Conservation (phyloP, 2,329 filamentous ascomycete species). For the Phyllosticta citribraziliensis region DNA sequence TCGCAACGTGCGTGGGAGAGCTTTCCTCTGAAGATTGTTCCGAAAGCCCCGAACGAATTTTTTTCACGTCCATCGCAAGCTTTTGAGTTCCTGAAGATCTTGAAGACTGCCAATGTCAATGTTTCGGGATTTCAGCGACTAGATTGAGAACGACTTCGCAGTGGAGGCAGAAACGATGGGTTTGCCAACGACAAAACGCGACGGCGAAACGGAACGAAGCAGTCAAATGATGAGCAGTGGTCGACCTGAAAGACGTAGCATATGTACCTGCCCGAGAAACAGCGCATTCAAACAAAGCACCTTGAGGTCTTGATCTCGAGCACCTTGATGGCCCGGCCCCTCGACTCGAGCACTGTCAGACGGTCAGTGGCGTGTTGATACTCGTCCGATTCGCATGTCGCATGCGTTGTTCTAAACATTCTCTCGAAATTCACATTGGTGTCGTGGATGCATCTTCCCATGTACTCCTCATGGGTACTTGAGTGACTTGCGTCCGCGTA, state of each 20-base stretch:
- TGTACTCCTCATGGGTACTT: too few species aligned
- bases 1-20: neutral
- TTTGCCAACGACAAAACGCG: neutral
- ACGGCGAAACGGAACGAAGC: neutral
- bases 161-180: neutral
- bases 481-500: too few species aligned
- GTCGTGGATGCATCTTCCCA: too few species aligned
- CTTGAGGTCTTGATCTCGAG: slow-evolving; percentile 6
- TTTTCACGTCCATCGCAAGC: neutral
- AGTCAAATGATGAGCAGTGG: neutral
- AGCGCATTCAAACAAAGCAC: neutral
- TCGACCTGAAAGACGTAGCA: neutral
- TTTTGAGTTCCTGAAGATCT: neutral
- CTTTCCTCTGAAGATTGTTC: neutral
- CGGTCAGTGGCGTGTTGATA: too few species aligned
- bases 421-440: too few species aligned
- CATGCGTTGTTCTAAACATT: too few species aligned
- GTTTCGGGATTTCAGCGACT: neutral
- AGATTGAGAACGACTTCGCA: neutral
- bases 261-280: neutral
- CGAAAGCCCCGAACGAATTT: neutral
- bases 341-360: neutral
- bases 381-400: too few species aligned
- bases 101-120: neutral
- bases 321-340: slow-evolving; percentile 7